Percentiles rank a stretch among this genome's conserved stretches.
Evolutionary conservation across 306 rosid species (phyloP).

Genomic region (Pueraria montana): DNA sequence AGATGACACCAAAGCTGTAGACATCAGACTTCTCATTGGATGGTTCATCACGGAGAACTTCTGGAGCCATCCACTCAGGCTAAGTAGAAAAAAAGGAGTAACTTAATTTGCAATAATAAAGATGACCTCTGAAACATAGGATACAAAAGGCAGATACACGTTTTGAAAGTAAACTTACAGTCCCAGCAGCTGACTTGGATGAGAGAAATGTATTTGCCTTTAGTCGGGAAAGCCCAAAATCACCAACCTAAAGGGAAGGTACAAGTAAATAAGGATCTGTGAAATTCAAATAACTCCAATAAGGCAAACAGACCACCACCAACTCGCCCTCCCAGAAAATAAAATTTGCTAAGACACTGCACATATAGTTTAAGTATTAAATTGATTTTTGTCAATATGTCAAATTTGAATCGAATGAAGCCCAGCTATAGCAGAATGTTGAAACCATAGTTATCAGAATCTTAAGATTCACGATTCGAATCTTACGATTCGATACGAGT

Average conservation of each 20-base stretch:
- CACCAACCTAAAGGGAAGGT: slow-evolving; percentile 67
- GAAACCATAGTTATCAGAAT: too few relatives aligned
- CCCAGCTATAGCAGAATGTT: not conserved
- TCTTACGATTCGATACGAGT: too few relatives aligned
- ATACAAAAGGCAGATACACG: not conserved
- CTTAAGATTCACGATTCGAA: too few relatives aligned
- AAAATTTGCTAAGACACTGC: not conserved
- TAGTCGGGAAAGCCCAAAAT: slow-evolving; percentile 91
- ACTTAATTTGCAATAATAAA: slow-evolving; percentile 3
- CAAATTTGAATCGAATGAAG: slow-evolving; percentile 21
- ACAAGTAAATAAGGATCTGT: slow-evolving; percentile 5
- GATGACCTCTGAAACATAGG: not conserved
- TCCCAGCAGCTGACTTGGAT: slow-evolving; percentile 95
- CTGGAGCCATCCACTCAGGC: slow-evolving; percentile 36
- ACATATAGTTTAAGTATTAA: not conserved
- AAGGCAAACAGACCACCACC: not conserved
- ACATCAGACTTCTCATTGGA: slow-evolving; percentile 28
- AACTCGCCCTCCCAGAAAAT: not conserved
- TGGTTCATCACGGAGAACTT: slow-evolving; percentile 24
- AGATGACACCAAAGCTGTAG: slow-evolving; percentile 89
- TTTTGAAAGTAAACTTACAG: slow-evolving; percentile 63
- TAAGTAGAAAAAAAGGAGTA: slow-evolving; percentile 19
- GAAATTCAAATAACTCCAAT: slow-evolving; percentile 7
- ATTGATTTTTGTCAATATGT: not conserved
- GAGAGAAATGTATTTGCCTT: slow-evolving; percentile 92